Evolutionary conservation across 129 eudicot genomes (phyloP).

Genomic region (Silybum marianum): DNA sequence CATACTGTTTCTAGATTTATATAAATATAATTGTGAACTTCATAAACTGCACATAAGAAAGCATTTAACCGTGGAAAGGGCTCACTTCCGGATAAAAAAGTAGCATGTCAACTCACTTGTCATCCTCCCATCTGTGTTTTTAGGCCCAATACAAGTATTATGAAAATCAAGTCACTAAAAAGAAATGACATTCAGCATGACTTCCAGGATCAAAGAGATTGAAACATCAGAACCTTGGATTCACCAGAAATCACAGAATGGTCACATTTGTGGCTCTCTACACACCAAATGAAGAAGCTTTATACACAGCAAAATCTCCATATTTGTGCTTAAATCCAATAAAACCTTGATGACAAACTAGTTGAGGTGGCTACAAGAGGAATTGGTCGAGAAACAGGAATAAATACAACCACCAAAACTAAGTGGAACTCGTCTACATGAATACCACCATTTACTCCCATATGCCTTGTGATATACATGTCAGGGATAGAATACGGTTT

Average conservation of each 20-base stretch:
- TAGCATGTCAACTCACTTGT: not conserved
- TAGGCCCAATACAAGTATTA: not conserved
- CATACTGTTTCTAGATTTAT: not conserved
- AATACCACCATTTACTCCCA: constrained; percentile 8
- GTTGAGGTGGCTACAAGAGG: not conserved
- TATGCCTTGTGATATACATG: not conserved
- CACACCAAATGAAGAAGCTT: not conserved
- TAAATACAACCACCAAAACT: not conserved
- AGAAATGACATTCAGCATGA: not conserved
- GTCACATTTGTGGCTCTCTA: constrained; percentile 16
- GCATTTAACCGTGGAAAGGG: constrained; percentile 1
- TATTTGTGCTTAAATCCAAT: not conserved
- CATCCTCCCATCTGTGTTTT: not conserved
- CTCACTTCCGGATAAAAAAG: not conserved
- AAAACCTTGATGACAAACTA: not conserved
- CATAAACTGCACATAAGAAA: not conserved
- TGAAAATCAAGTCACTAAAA: not conserved
- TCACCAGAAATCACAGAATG: constrained; percentile 13
- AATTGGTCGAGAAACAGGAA: constrained; percentile 4
- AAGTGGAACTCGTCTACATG: not conserved
- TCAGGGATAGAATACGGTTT: not conserved
- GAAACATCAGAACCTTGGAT: constrained; percentile 7
- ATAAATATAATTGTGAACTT: not conserved
- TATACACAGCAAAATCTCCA: not conserved
- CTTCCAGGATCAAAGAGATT: not conserved